Evolutionary conservation across 1,284 basidiomycete species (phyloP), one percentile per base, ranked within the genome.

Genomic region (Entoloma clypeatum): DNA sequence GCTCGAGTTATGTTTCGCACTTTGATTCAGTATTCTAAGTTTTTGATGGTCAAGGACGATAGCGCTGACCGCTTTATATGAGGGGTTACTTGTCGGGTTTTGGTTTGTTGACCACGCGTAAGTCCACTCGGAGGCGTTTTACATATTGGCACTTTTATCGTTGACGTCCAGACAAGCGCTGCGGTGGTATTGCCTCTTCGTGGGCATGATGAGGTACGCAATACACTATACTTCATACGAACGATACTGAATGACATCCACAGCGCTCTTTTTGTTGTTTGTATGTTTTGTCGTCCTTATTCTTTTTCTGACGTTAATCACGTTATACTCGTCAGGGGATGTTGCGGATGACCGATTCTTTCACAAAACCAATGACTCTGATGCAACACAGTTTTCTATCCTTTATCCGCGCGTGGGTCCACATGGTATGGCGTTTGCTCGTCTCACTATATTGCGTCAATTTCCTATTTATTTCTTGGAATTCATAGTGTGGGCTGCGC

Each of bases 51-150:
- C 28, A 28, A 90, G 86, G 51, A 90, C 87, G 25, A 87, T 90
- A 51, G 40, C 85, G n/a, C 67, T 90, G 26, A 88, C 83, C 14
- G 48, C 84, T 22, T 52, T 79, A 18, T 90, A 86, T 55, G 86
- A 90, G 62, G 85, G 73, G 11, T 62, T 90, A 18, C 67, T 90
- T 21, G 72, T 90, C 42, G 86, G 84, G 1, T 90, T 90, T 53
- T 90, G 87, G 86, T 90, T 90, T 57, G 75, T 89, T 43, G 83
- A 79, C 51, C 87, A 90, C 57, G 86, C 72, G 86, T 89, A 54
- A 43, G 80, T 68, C 7, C 17, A 19, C 35, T 30, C 5, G 5
- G 22, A 23, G 13, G 23, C 9, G 8, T 36, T 14, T 25, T 33
- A 25, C 21, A 8, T 14, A 31, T 29, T 17, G 9, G n/a, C 7